A percentile compares a stretch with the other conserved stretches of the same genome.
These are phyloP conservation scores for Phlegmacium glaucopus DNA, from an alignment of 768 basidiomycete genomes.

Conservation along the genomic window DNA sequence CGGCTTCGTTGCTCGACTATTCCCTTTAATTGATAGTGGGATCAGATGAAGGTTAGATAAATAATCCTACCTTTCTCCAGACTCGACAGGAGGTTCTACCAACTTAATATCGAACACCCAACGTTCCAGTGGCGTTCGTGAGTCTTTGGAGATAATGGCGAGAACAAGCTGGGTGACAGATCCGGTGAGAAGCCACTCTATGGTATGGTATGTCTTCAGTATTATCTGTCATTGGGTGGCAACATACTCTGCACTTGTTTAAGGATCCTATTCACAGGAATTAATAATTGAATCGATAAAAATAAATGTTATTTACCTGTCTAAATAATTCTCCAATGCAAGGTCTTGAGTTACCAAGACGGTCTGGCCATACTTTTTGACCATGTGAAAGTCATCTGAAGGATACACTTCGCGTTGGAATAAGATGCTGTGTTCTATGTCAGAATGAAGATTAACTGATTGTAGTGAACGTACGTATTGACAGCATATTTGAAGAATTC, in stretches of 20 bases:
- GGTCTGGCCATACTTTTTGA: slow-evolving; percentile 97
- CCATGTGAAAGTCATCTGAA: slow-evolving; percentile 98
- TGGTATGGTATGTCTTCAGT: not conserved
- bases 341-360: slow-evolving; percentile 94
- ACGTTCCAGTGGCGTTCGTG: slow-evolving; percentile 85
- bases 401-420: slow-evolving; percentile 98
- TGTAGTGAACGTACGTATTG: slow-evolving; percentile 68
- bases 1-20: slow-evolving; percentile 59
- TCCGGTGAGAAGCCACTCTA: slow-evolving; percentile 93
- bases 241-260: slow-evolving; percentile 87
- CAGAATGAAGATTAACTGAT: slow-evolving; percentile 8
- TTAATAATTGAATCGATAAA: not conserved
- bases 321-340: slow-evolving; percentile 90
- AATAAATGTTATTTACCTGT: slow-evolving; percentile 46
- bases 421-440: slow-evolving; percentile 59
- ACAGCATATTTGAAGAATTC: slow-evolving; percentile 99
- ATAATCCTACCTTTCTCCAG: slow-evolving; percentile 35
- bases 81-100: slow-evolving; percentile 56
- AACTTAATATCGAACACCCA: slow-evolving; percentile 98
- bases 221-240: not conserved
- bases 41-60: slow-evolving; percentile 3
- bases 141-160: slow-evolving; percentile 94
- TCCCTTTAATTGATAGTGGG: slow-evolving; percentile 1
- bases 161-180: slow-evolving; percentile 93
- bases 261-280: slow-evolving; percentile 58